Conservation (phyloP, 257 asterid genomes). For the Jacaranda copaia region DNA sequence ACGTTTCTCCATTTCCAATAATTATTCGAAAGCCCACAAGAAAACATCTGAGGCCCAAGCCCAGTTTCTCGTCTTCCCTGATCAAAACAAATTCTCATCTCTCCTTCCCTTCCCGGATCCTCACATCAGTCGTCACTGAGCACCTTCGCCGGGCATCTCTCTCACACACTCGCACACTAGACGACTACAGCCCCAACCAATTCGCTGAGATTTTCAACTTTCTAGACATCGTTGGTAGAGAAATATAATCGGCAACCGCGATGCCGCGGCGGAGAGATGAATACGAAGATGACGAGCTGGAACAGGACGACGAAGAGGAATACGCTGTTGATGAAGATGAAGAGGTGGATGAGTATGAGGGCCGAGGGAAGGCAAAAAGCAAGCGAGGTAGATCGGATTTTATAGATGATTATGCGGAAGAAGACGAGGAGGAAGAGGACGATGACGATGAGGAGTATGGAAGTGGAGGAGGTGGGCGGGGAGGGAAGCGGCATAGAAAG, state of each 20-base stretch:
- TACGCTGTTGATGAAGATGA: conserved; percentile 60
- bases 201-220: conserved; percentile 7
- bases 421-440: conserved; percentile 73
- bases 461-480: conserved; percentile 45
- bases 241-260: conserved; percentile 16
- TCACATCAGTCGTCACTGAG: too few relatives aligned
- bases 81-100: too few relatives aligned
- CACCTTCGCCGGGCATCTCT: too few relatives aligned
- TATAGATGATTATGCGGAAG: conserved; percentile 80
- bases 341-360: conserved; percentile 62
- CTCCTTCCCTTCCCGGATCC: too few relatives aligned
- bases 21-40: too few relatives aligned
- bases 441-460: conserved; percentile 75
- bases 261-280: conserved; percentile 71
- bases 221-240: neutral
- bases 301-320: conserved; percentile 72
- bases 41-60: too few relatives aligned
- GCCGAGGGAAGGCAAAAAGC: conserved; percentile 68
- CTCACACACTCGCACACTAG: too few relatives aligned
- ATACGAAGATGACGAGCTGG: conserved; percentile 66
- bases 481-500: conserved; percentile 47
- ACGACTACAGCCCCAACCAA: neutral
- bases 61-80: too few relatives aligned
- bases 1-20: too few relatives aligned
- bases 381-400: conserved; percentile 76